These are phyloP conservation scores for Alternaria dauci DNA, from an alignment of 2,329 filamentous ascomycete genomes.

Conservation along the genomic window DNA sequence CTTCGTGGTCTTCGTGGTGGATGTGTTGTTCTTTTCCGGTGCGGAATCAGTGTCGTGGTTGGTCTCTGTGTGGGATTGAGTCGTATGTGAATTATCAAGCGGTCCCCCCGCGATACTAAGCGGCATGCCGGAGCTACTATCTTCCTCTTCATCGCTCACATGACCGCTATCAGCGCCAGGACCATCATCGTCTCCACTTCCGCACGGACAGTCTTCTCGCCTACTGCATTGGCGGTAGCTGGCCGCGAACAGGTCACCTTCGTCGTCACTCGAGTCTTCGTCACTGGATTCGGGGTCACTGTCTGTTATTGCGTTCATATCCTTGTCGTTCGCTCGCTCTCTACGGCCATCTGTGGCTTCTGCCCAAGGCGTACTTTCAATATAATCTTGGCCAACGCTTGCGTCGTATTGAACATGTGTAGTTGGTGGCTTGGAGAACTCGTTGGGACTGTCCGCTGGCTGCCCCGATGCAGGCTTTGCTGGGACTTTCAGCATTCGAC, in stretches of 20 bases:
- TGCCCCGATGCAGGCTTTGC: not conserved
- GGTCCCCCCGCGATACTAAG: not conserved
- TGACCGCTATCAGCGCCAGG: not conserved
- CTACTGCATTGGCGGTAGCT: not conserved
- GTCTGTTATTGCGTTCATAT: not conserved
- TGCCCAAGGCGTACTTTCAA: not conserved
- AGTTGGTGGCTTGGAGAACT: not conserved
- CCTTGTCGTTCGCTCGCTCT: not conserved
- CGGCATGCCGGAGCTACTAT: not conserved
- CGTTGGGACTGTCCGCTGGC: not conserved
- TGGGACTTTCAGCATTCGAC: not conserved
- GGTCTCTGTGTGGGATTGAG: not conserved
- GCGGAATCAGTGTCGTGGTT: not conserved
- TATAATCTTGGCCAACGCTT: not conserved
- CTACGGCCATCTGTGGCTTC: not conserved
- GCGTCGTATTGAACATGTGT: not conserved
- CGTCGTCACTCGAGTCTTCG: not conserved
- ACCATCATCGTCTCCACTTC: not conserved
- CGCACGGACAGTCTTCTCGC: not conserved
- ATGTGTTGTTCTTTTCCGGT: too few relatives aligned
- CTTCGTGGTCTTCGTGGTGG: not conserved
- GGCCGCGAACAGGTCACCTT: not conserved
- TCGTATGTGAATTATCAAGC: not conserved
- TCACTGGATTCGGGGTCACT: not conserved
- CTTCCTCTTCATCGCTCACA: not conserved